Evolutionary conservation across 495 filamentous ascomycete species (phyloP).

Genomic region (Daldinia grandis): DNA sequence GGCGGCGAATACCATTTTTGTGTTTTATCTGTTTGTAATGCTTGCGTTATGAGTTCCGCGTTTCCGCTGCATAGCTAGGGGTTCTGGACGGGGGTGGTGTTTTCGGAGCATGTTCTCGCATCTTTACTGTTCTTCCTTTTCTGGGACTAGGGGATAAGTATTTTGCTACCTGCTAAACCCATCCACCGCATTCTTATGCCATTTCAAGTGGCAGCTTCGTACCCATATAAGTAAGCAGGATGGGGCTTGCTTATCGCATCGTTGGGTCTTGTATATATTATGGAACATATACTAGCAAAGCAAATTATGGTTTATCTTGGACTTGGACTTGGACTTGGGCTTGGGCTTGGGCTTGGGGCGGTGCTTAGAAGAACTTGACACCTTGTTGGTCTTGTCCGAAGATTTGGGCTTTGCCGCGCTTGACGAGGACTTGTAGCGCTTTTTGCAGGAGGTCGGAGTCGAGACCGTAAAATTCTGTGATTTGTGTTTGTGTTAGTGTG

Average conservation of each 20-base stretch:
- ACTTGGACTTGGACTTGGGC: background rate
- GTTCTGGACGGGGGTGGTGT: conserved; percentile 9
- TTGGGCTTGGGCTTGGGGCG: background rate
- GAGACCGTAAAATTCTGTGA: conserved; percentile 85
- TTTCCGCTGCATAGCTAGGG: conserved; percentile 26
- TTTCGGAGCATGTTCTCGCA: background rate
- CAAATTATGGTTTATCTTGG: background rate
- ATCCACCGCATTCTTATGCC: background rate
- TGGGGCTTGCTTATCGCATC: background rate
- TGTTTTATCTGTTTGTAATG: conserved; percentile 18
- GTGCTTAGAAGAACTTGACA: conserved; percentile 88
- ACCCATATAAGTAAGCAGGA: background rate
- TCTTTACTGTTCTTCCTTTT: background rate
- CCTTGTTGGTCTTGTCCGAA: conserved; percentile 88
- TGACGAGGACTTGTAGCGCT: conserved; percentile 80
- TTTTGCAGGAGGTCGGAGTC: conserved; percentile 80
- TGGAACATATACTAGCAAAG: background rate
- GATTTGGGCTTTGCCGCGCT: conserved; percentile 89
- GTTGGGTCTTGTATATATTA: conserved; percentile 24
- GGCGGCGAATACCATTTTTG: conserved; percentile 5
- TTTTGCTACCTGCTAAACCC: background rate
- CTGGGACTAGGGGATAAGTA: background rate
- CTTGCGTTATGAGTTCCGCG: conserved; percentile 15
- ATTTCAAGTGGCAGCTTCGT: background rate
- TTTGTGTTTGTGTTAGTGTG: background rate